Percentiles rank a stretch among this genome's conserved stretches.
Conservation (phyloP, 2,329 filamentous ascomycete genomes). For the Alternaria infectoria region DNA sequence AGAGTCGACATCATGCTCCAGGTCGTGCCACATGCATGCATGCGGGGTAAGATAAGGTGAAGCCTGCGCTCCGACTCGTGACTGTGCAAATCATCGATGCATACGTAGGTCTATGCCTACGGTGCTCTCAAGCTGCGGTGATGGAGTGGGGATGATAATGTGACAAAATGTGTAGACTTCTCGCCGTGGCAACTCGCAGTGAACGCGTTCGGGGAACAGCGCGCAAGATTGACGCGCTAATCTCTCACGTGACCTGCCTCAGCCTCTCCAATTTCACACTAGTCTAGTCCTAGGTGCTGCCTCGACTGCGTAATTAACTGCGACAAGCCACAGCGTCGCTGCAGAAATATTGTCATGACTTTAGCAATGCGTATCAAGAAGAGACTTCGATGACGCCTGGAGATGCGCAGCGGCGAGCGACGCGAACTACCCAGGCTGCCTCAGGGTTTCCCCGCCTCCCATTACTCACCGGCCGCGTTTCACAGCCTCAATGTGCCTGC, state of each 20-base stretch:
- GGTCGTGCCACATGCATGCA: background rate
- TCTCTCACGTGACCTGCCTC: background rate
- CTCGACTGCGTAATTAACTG: background rate
- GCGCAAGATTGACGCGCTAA: background rate
- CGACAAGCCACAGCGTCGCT: background rate
- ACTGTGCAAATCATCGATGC: background rate
- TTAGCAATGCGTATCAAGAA: background rate
- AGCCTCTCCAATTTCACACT: background rate
- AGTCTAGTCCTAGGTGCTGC: background rate
- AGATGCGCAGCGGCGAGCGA: background rate
- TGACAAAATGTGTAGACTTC: background rate
- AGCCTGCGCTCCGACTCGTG: background rate
- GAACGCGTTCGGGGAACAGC: background rate
- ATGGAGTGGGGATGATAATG: background rate
- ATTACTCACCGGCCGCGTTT: constrained; percentile 4
- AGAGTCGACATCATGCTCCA: background rate
- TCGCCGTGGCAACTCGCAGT: background rate
- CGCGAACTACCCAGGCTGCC: background rate
- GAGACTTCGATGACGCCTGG: background rate
- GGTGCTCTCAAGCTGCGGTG: background rate
- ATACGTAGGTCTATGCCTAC: background rate
- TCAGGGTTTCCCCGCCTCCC: background rate
- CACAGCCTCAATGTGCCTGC: constrained; percentile 17
- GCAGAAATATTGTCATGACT: background rate
- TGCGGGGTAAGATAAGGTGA: background rate